Conservation (phyloP, 2,329 filamentous ascomycete genomes). For the Dichotomopilus funicola region DNA sequence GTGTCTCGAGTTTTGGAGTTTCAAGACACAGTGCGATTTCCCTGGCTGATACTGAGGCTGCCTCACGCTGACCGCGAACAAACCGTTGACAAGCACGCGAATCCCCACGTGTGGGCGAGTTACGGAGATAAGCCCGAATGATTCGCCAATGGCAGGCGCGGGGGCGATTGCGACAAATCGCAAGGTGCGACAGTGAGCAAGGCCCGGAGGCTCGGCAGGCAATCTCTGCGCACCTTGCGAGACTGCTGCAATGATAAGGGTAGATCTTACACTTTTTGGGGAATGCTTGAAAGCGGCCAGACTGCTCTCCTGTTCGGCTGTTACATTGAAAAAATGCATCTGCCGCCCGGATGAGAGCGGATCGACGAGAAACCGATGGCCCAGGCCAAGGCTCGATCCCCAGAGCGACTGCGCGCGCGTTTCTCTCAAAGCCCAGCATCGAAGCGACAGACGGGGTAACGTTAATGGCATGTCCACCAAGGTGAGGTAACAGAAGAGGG, state of each 20-base stretch:
- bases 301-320: neutral
- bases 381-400: too few species aligned
- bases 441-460: too few species aligned
- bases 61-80: neutral
- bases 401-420: too few species aligned
- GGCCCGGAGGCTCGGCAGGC: neutral
- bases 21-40: too few species aligned
- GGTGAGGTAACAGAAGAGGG: too few species aligned
- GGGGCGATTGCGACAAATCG: neutral
- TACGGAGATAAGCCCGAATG: constrained; percentile 3
- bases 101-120: constrained; percentile 9
- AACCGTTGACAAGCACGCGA: constrained; percentile 10
- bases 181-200: too few species aligned
- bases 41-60: neutral
- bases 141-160: constrained; percentile 11
- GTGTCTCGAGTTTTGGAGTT: too few species aligned
- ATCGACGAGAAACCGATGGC: neutral
- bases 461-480: too few species aligned
- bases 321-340: neutral
- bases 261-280: neutral
- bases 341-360: neutral
- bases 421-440: too few species aligned
- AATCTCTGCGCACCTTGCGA: neutral
- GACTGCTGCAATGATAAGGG: neutral
- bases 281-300: neutral